Evolutionary conservation across 352 stramenopile species (phyloP).

Genomic region (Phytophthora foliorum): DNA sequence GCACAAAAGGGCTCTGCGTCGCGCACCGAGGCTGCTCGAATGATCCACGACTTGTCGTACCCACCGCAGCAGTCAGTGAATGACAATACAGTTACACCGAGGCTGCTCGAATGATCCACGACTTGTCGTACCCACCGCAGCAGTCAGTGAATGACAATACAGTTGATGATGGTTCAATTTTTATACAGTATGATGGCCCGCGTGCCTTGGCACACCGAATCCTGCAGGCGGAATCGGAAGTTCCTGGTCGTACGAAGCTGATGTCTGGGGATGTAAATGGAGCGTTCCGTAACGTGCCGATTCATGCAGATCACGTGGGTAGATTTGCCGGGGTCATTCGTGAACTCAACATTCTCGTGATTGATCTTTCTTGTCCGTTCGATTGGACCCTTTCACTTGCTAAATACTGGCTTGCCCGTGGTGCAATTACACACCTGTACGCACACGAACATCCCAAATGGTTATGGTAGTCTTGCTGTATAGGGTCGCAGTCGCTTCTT

Average conservation of each 20-base stretch:
- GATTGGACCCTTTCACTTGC: no score
- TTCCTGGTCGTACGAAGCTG: no score
- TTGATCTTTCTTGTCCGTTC: no score
- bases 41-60: no score
- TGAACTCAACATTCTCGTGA: slow-evolving; percentile 11
- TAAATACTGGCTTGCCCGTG: slow-evolving; percentile 13
- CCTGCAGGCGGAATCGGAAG: no score
- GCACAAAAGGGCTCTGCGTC: not conserved
- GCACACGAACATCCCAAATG: not conserved
- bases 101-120: not conserved
- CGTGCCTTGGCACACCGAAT: not conserved
- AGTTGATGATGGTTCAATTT: not conserved
- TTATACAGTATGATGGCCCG: not conserved
- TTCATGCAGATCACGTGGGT: slow-evolving; percentile 16
- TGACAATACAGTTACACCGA: no score
- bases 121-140: no score
- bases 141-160: not conserved
- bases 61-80: no score
- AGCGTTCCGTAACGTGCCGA: slow-evolving; percentile 11
- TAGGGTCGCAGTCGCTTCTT: no score
- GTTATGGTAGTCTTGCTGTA: no score
- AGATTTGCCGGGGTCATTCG: slow-evolving; percentile 16
- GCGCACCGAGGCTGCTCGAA: no score
- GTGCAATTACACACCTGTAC: slow-evolving; percentile 15
- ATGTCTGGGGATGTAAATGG: slow-evolving; percentile 20